Evolutionary conservation across 1,284 basidiomycete genomes (phyloP).

Genomic region (Sanguinoderma infundibulare): DNA sequence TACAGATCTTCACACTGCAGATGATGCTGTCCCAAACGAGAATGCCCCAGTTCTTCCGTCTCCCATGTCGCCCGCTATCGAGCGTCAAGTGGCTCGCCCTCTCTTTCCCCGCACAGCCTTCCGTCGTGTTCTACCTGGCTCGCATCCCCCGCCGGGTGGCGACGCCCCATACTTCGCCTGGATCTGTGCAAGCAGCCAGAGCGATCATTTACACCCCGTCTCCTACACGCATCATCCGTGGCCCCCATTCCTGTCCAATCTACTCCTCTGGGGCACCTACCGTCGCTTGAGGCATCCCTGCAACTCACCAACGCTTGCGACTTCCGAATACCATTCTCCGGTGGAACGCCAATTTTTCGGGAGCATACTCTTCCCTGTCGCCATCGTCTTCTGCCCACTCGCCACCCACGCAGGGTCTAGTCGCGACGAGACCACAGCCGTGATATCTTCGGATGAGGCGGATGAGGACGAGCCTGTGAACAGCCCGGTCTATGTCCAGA

Average conservation of each 20-base stretch:
- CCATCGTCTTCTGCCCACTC: constrained; percentile 19
- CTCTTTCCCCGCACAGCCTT: constrained; percentile 1
- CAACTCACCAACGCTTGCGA: constrained; percentile 4
- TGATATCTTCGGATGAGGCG: constrained; percentile 7
- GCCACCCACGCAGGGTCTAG: constrained; percentile 12
- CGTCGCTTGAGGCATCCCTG: constrained; percentile 14
- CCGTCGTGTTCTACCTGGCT: background rate
- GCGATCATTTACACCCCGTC: constrained; percentile 22
- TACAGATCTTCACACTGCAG: background rate
- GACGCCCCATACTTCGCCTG: constrained; percentile 6
- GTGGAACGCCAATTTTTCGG: constrained; percentile 18
- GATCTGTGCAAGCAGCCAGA: constrained; percentile 16
- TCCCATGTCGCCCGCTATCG: constrained; percentile 11
- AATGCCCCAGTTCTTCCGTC: constrained; percentile 11
- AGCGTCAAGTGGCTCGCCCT: background rate
- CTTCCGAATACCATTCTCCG: constrained; percentile 16
- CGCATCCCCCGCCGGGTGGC: background rate
- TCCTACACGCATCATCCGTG: constrained; percentile 20
- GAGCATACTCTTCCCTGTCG: constrained; percentile 20
- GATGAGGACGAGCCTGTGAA: constrained; percentile 15
- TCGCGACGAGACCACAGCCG: constrained; percentile 14
- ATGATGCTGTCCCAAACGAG: background rate
- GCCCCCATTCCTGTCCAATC: constrained; percentile 16
- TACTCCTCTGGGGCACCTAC: constrained; percentile 17
- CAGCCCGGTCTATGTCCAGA: constrained; percentile 1